phyloP scores from a whole-genome alignment of 306 rosid genomes.

The Lathyrus oleraceus region DNA sequence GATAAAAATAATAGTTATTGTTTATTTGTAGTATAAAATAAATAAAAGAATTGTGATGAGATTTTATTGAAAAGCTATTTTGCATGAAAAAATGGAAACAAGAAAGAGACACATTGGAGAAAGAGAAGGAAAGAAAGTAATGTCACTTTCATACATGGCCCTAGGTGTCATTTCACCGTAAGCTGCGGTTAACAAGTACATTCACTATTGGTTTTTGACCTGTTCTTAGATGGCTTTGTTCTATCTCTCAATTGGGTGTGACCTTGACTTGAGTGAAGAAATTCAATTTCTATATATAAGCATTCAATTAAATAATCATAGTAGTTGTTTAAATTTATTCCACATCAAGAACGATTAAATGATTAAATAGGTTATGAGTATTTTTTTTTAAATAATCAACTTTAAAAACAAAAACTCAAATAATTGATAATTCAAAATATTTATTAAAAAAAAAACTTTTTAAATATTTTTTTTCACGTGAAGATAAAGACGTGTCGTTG shows the following conservation, averaged over 20 bases:
- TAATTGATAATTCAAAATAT: too few relatives aligned
- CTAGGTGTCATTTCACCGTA: conserved; percentile 28
- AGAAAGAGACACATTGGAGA: conserved; percentile 26
- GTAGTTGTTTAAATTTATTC: too few relatives aligned
- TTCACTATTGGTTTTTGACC: conserved; percentile 7
- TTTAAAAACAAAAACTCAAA: too few relatives aligned
- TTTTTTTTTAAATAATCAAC: too few relatives aligned
- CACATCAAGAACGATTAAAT: too few relatives aligned
- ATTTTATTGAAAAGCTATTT: conserved; percentile 8
- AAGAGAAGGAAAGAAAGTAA: conserved; percentile 20
- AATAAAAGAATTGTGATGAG: neutral
- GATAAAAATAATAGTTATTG: neutral
- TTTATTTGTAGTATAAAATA: neutral
- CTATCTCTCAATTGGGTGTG: conserved; percentile 1
- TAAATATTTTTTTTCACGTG: too few relatives aligned
- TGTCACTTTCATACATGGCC: neutral
- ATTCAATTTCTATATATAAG: too few relatives aligned
- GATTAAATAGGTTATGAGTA: too few relatives aligned
- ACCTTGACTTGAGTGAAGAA: neutral
- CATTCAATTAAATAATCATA: too few relatives aligned
- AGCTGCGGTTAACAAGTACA: neutral
- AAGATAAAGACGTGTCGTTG: too few relatives aligned
- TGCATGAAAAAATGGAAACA: conserved; percentile 33
- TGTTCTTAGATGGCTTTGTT: conserved; percentile 32
- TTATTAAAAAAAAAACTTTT: too few relatives aligned